Conservation (phyloP, 2,329 filamentous ascomycete species). For the Emmonsiellopsis sp. region DNA sequence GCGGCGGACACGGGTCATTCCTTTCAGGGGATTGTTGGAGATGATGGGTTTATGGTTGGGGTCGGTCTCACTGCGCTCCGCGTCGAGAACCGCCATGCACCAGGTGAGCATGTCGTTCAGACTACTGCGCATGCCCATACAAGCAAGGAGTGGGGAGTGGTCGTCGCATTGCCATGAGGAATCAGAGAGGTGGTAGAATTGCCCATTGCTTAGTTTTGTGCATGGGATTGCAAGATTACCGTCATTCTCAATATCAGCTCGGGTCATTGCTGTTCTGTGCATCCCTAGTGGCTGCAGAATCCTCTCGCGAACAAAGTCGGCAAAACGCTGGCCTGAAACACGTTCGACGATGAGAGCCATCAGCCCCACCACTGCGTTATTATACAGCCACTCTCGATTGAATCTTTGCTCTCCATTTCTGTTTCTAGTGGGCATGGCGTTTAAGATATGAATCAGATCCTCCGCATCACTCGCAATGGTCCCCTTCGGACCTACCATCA, state of each 20-base stretch:
- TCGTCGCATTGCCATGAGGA: conserved; percentile 8
- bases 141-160: conserved; percentile 11
- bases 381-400: conserved; percentile 15
- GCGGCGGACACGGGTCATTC: conserved; percentile 12
- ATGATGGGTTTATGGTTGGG: neutral
- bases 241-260: conserved; percentile 7
- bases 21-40: conserved; percentile 9
- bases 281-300: conserved; percentile 20
- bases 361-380: conserved; percentile 19
- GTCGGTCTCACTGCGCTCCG: conserved; percentile 10
- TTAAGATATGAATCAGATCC: neutral
- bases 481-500: neutral
- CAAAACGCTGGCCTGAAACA: conserved; percentile 15
- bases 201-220: conserved; percentile 9
- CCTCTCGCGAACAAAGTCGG: conserved; percentile 14
- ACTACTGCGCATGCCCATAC: conserved; percentile 11
- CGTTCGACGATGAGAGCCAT: conserved; percentile 15
- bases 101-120: conserved; percentile 18
- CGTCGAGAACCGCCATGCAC: conserved; percentile 14
- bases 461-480: conserved; percentile 1
- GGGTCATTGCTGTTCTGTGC: conserved; percentile 12
- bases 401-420: conserved; percentile 1
- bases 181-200: conserved; percentile 3
- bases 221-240: conserved; percentile 15
- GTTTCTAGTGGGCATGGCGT: neutral